Evolutionary conservation across 2,329 filamentous ascomycete genomes (phyloP).

Genomic region (Ascochyta koolunga): DNA sequence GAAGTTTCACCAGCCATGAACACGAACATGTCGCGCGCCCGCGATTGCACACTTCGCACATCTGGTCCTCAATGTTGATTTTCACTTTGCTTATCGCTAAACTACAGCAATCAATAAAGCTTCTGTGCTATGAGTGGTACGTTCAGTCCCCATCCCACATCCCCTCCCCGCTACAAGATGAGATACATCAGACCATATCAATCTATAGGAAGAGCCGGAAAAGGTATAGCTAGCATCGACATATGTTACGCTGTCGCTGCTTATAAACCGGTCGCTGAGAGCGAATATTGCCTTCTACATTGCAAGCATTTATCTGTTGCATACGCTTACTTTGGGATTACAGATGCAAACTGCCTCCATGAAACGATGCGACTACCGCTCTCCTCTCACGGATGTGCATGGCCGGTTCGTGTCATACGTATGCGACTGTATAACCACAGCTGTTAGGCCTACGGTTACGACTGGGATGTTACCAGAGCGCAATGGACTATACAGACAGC

Average conservation of each 20-base stretch:
- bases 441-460: not conserved
- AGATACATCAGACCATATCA: slow-evolving; percentile 46
- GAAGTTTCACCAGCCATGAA: slow-evolving; percentile 4
- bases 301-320: slow-evolving; percentile 1
- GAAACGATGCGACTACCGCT: not conserved
- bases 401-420: not conserved
- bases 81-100: not conserved
- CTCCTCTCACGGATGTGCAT: not conserved
- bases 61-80: not conserved
- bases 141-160: not conserved
- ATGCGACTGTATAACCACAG: not conserved
- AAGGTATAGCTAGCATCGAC: slow-evolving; percentile 58
- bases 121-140: not conserved
- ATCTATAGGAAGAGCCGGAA: slow-evolving; percentile 60
- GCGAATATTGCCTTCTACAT: slow-evolving; percentile 13
- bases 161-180: slow-evolving; percentile 38
- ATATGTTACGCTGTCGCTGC: slow-evolving; percentile 57
- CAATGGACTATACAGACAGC: not conserved
- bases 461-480: not conserved
- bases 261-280: slow-evolving; percentile 57
- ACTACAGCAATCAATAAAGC: not conserved
- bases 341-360: not conserved
- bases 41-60: too few species aligned
- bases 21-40: slow-evolving; percentile 3
- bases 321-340: slow-evolving; percentile 14